Conservation (phyloP, 768 basidiomycete genomes). For the Podaxis rugospora region DNA sequence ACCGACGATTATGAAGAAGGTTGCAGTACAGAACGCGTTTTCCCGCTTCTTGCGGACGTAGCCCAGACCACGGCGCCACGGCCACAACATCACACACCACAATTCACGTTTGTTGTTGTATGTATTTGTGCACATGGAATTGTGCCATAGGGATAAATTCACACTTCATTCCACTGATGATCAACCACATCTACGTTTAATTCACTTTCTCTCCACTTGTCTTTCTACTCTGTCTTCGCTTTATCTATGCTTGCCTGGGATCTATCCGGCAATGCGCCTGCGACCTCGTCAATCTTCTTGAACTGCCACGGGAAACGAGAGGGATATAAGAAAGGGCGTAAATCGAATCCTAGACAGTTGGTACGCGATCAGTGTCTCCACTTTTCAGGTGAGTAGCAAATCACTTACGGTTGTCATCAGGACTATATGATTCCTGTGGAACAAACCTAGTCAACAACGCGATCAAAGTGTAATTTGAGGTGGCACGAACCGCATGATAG, state of each 20-base stretch:
- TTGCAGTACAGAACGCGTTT: conserved; percentile 69
- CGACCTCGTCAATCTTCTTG: conserved; percentile 88
- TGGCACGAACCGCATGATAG: conserved; percentile 81
- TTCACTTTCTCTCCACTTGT: not conserved
- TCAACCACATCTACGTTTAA: not conserved
- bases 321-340: conserved; percentile 95
- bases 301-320: conserved; percentile 97
- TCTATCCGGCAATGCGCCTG: conserved; percentile 69
- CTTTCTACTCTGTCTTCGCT: conserved; percentile 36
- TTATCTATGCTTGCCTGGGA: conserved; percentile 39
- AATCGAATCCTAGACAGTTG: conserved; percentile 69
- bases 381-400: not conserved
- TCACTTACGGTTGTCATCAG: conserved; percentile 87
- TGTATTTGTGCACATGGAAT: conserved; percentile 8
- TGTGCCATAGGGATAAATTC: not conserved
- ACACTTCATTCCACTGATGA: not conserved
- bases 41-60: conserved; percentile 67
- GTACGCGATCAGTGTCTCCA: conserved; percentile 11
- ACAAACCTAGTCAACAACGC: not conserved
- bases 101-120: conserved; percentile 7
- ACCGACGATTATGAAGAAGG: conserved; percentile 90
- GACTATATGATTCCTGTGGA: conserved; percentile 86
- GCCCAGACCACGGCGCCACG: not conserved
- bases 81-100: not conserved
- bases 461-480: not conserved